Percentiles rank a stretch among this genome's conserved stretches.
phyloP scores from a whole-genome alignment of 1,284 basidiomycete genomes.

The Coniophora puteana region DNA sequence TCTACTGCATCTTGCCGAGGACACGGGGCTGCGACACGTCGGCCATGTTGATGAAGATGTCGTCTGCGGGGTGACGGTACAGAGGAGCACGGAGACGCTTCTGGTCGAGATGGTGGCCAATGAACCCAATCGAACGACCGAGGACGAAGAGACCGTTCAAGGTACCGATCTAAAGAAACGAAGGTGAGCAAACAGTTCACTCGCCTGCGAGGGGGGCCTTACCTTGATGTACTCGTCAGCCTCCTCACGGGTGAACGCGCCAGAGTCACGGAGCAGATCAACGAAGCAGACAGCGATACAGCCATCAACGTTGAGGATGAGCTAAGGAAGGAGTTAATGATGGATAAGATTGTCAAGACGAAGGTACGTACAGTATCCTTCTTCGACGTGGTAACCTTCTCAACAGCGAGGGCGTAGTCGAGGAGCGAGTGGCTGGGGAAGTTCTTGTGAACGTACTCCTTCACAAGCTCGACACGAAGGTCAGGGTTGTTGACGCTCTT shows the following conservation, averaged over 20 bases:
- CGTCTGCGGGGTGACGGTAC: conserved; percentile 88
- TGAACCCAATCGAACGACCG: conserved; percentile 96
- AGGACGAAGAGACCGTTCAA: conserved; percentile 97
- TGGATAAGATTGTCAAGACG: too few relatives aligned
- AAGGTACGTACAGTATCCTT: conserved; percentile 81
- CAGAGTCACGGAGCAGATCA: conserved; percentile 89
- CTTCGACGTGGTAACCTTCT: conserved; percentile 97
- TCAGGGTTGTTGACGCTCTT: conserved; percentile 98
- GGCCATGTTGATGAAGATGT: conserved; percentile 86
- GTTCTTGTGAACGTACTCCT: conserved; percentile 94
- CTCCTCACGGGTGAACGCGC: conserved; percentile 95
- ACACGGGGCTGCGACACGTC: conserved; percentile 77
- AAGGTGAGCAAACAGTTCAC: conserved; percentile 7
- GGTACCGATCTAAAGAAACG: conserved; percentile 62
- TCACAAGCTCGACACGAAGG: conserved; percentile 95
- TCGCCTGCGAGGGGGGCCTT: conserved; percentile 13
- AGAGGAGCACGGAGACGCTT: conserved; percentile 90
- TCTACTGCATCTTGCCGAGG: conserved; percentile 55
- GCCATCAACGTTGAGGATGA: conserved; percentile 95
- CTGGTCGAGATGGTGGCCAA: conserved; percentile 94
- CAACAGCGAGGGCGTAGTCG: conserved; percentile 98
- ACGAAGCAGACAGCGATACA: conserved; percentile 99
- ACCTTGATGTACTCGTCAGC: conserved; percentile 95
- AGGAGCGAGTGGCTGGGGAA: conserved; percentile 93
- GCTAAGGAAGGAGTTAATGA: conserved; percentile 28